Evolutionary conservation across 1,284 basidiomycete genomes (phyloP).

Genomic region (Tylopilus orsonianus): DNA sequence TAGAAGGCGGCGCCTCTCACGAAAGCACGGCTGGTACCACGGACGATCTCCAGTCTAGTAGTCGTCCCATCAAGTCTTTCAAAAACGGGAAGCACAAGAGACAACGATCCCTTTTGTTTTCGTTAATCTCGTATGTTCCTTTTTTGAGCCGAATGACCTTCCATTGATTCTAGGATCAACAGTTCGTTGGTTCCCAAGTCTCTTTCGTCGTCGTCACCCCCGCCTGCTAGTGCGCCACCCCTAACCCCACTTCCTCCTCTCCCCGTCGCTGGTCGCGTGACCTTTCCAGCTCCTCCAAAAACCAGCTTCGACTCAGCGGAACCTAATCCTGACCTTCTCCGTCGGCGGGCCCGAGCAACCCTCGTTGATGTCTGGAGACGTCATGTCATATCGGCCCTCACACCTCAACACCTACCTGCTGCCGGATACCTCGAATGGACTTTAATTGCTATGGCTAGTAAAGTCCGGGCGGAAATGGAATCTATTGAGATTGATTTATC

Average conservation of each 20-base stretch:
- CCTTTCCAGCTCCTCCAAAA: conserved; percentile 10
- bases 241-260: conserved; percentile 26
- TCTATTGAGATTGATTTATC: conserved; percentile 7
- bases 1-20: conserved; percentile 38
- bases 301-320: conserved; percentile 26
- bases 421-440: conserved; percentile 33
- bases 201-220: conserved; percentile 25
- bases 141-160: background rate
- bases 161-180: conserved; percentile 7
- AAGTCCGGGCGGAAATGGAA: conserved; percentile 22
- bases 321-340: conserved; percentile 44
- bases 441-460: conserved; percentile 22
- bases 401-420: conserved; percentile 25
- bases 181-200: conserved; percentile 42
- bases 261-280: conserved; percentile 18
- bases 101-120: conserved; percentile 64
- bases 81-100: conserved; percentile 48
- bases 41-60: conserved; percentile 10
- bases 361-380: conserved; percentile 76
- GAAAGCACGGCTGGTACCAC: conserved; percentile 21
- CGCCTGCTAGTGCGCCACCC: conserved; percentile 31
- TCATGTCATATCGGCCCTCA: conserved; percentile 57
- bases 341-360: conserved; percentile 68
- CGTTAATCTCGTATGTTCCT: conserved; percentile 57
- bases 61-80: conserved; percentile 15